Percentiles rank a stretch among this genome's conserved stretches.
phyloP scores from a whole-genome alignment of 1,139 yeast species.

The Pichia sp. region DNA sequence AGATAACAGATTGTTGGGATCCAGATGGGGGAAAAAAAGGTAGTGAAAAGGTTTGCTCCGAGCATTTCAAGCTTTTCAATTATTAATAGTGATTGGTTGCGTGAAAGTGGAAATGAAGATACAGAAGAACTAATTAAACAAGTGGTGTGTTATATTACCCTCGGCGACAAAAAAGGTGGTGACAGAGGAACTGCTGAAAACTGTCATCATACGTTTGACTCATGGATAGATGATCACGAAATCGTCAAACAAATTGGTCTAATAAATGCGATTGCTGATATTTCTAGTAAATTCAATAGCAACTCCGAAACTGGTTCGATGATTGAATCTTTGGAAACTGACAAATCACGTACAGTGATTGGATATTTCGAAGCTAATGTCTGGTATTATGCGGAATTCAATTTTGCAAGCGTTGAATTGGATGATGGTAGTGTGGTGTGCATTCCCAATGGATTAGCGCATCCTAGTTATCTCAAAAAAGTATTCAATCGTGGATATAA shows the following conservation, averaged over 20 bases:
- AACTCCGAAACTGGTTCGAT: neutral
- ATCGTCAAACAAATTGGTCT: conserved; percentile 22
- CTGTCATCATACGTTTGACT: neutral
- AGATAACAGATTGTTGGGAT: too few relatives aligned
- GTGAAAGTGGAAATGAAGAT: conserved; percentile 2
- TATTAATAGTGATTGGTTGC: conserved; percentile 6
- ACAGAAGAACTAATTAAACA: conserved; percentile 8
- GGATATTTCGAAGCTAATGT: conserved; percentile 17
- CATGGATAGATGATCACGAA: conserved; percentile 13
- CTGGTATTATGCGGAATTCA: conserved; percentile 21
- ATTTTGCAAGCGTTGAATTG: conserved; percentile 6
- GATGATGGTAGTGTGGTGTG: conserved; percentile 3
- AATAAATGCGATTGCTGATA: conserved; percentile 21
- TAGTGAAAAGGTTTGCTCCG: too few relatives aligned
- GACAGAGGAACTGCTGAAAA: neutral
- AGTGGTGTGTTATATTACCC: conserved; percentile 5
- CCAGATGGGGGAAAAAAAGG: too few relatives aligned
- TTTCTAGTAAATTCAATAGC: conserved; percentile 18
- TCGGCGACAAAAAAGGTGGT: neutral
- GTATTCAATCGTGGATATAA: conserved; percentile 18
- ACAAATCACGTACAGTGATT: conserved; percentile 20
- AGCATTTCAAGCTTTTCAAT: conserved; percentile 1
- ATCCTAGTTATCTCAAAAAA: conserved; percentile 20
- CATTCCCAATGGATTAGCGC: conserved; percentile 19
- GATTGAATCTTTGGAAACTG: conserved; percentile 21